These are phyloP conservation scores for Lagenidium giganteum DNA, from an alignment of 352 stramenopile genomes.

Conservation along the genomic window DNA sequence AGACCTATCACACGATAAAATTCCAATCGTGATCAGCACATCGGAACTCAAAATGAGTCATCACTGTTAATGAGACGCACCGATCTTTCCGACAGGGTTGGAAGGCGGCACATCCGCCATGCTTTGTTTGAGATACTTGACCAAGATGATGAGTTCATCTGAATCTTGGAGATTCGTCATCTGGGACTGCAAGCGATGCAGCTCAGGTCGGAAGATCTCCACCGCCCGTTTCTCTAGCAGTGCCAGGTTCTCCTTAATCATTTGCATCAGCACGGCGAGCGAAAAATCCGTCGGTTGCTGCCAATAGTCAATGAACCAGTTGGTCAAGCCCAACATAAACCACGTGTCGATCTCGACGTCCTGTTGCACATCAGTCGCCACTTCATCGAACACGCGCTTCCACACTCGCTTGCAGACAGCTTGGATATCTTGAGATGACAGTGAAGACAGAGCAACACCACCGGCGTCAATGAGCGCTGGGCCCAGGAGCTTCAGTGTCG, in stretches of 20 bases:
- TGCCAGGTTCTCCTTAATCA: slow-evolving; percentile 50
- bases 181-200: slow-evolving; percentile 39
- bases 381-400: slow-evolving; percentile 38
- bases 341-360: slow-evolving; percentile 62
- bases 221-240: slow-evolving; percentile 46
- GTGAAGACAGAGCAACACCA: slow-evolving; percentile 48
- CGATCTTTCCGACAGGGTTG: slow-evolving; percentile 26
- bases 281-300: slow-evolving; percentile 77
- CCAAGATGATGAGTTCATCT: slow-evolving; percentile 44
- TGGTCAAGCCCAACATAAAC: slow-evolving; percentile 64
- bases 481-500: slow-evolving; percentile 42
- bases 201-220: slow-evolving; percentile 46
- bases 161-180: slow-evolving; percentile 34
- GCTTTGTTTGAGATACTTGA: slow-evolving; percentile 64
- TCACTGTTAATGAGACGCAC: no score
- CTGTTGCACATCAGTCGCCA: slow-evolving; percentile 43
- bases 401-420: slow-evolving; percentile 35
- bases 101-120: slow-evolving; percentile 44
- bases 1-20: slow-evolving; percentile 22
- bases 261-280: slow-evolving; percentile 56
- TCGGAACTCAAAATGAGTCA: neutral
- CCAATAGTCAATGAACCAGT: slow-evolving; percentile 79
- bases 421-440: slow-evolving; percentile 37
- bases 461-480: slow-evolving; percentile 62
- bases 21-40: slow-evolving; percentile 1